Percentiles rank a stretch among this genome's conserved stretches.
Evolutionary conservation across 176 grass and related monocot genomes (phyloP).

Genomic region (Rhynchospora breviuscula): DNA sequence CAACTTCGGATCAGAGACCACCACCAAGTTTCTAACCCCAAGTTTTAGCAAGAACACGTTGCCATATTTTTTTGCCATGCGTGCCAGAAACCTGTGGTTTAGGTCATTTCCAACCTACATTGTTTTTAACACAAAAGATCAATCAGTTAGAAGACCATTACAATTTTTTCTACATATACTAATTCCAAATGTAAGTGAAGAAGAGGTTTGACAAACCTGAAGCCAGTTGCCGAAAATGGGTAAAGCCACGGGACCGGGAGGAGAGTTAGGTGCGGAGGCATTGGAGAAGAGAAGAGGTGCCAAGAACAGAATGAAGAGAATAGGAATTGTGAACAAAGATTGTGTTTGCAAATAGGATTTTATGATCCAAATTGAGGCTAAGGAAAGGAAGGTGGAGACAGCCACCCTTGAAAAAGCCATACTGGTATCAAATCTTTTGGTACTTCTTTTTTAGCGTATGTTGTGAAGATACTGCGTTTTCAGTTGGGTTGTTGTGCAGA

Average conservation of each 20-base stretch:
- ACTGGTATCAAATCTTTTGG: neutral
- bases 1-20: constrained; percentile 65
- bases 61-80: constrained; percentile 53
- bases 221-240: constrained; percentile 95
- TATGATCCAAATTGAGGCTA: constrained; percentile 27
- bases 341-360: constrained; percentile 21
- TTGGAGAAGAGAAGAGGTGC: constrained; percentile 16
- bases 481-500: neutral
- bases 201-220: constrained; percentile 24
- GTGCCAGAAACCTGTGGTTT: constrained; percentile 72
- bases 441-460: neutral
- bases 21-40: constrained; percentile 83
- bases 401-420: constrained; percentile 25
- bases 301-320: constrained; percentile 13
- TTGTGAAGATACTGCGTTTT: neutral
- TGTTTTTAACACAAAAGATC: neutral
- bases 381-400: constrained; percentile 23
- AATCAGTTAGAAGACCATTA: neutral
- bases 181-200: neutral
- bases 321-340: constrained; percentile 3
- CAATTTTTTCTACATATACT: neutral
- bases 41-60: constrained; percentile 77
- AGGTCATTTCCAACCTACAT: constrained; percentile 80
- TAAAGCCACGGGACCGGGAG: constrained; percentile 40
- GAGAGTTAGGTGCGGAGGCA: constrained; percentile 1